Evolutionary conservation across 2,329 filamentous ascomycete genomes (phyloP).

Genomic region (Sclerotiophoma versabilis): DNA sequence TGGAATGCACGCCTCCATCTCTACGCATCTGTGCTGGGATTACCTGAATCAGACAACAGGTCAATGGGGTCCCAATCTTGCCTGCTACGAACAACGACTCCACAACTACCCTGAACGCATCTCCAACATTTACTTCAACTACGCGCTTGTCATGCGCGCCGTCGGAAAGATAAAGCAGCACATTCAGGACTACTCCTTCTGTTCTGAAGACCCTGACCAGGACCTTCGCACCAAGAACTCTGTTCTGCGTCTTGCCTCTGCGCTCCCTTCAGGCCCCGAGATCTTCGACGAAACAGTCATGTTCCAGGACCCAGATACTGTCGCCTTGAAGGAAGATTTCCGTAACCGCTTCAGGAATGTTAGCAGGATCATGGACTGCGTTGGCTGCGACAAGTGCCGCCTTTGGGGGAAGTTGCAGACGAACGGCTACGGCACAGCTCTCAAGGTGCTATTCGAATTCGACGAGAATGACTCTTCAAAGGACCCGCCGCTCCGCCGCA

Average conservation of each 20-base stretch:
- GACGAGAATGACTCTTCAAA: constrained; percentile 70
- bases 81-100: constrained; percentile 87
- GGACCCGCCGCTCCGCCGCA: constrained; percentile 79
- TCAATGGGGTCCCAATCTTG: constrained; percentile 87
- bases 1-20: constrained; percentile 98
- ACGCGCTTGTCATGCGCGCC: constrained; percentile 90
- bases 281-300: constrained; percentile 96
- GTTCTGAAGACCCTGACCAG: constrained; percentile 81
- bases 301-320: constrained; percentile 78
- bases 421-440: constrained; percentile 88
- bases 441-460: constrained; percentile 96
- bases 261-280: constrained; percentile 70
- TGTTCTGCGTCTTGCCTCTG: constrained; percentile 76
- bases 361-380: constrained; percentile 96
- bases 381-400: constrained; percentile 97
- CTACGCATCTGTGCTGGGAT: constrained; percentile 93
- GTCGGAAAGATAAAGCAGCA: constrained; percentile 88
- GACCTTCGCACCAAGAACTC: constrained; percentile 82
- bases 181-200: constrained; percentile 86
- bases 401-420: constrained; percentile 98
- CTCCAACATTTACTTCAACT: constrained; percentile 99
- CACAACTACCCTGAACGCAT: constrained; percentile 87
- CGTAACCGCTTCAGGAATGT: constrained; percentile 97
- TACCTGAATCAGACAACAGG: constrained; percentile 95
- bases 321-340: constrained; percentile 94